Percentiles rank a stretch among this genome's conserved stretches.
These are phyloP conservation scores for Ogataea thermomethanolica DNA, from an alignment of 805 yeast genomes.

Conservation along the genomic window DNA sequence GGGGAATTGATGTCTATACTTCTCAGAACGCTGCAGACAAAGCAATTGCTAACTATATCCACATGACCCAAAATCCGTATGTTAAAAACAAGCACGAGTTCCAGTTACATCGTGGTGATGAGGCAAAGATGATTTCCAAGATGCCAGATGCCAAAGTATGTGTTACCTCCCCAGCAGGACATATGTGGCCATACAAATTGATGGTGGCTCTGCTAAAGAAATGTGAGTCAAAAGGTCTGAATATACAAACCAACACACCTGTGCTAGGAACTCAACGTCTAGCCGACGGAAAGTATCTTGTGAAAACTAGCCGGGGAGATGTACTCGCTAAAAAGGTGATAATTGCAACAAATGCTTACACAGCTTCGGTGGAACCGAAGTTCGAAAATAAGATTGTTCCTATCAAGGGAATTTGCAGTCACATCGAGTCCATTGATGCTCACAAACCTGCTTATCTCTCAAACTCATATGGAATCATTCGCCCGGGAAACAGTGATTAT, in stretches of 20 bases:
- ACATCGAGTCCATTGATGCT: conserved; percentile 22
- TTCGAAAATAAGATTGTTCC: conserved; percentile 34
- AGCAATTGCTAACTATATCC: conserved; percentile 15
- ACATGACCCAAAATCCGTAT: conserved; percentile 28
- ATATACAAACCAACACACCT: conserved; percentile 40
- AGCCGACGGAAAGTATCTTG: conserved; percentile 29
- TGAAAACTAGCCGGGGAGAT: conserved; percentile 28
- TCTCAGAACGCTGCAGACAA: conserved; percentile 13
- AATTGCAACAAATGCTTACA: conserved; percentile 37
- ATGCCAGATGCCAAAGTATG: conserved; percentile 29
- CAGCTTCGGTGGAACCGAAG: conserved; percentile 23
- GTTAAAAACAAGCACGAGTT: conserved; percentile 30
- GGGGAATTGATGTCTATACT: conserved; percentile 29
- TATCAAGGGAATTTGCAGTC: conserved; percentile 33
- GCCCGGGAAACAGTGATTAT: conserved; percentile 24
- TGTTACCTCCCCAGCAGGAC: conserved; percentile 39
- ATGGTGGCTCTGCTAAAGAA: conserved; percentile 33
- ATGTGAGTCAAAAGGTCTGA: conserved; percentile 31
- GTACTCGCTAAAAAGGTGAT: conserved; percentile 33
- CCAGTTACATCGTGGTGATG: conserved; percentile 33
- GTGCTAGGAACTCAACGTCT: conserved; percentile 29
- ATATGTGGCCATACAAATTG: conserved; percentile 44
- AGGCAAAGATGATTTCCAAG: conserved; percentile 30
- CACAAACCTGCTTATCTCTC: conserved; percentile 33
- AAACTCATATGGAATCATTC: conserved; percentile 19